These are phyloP conservation scores for Capronia americana DNA, from an alignment of 2,329 filamentous ascomycete genomes.

Conservation along the genomic window DNA sequence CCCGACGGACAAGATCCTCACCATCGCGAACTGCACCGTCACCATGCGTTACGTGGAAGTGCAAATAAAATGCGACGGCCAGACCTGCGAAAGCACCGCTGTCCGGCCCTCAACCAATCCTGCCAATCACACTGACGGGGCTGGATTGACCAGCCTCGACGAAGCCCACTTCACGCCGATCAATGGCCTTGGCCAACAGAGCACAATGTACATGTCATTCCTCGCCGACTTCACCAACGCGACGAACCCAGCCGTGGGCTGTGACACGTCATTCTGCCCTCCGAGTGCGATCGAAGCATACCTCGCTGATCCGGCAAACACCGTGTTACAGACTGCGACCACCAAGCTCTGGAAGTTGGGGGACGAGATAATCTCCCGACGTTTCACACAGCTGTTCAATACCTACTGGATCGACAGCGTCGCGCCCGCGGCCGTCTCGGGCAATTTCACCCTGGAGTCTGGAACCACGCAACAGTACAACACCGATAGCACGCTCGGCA, in stretches of 20 bases:
- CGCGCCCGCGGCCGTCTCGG: constrained; percentile 6
- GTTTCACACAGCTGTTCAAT: constrained; percentile 17
- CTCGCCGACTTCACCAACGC: constrained; percentile 18
- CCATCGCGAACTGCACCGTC: constrained; percentile 8
- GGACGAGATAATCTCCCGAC: constrained; percentile 6
- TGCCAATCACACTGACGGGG: not conserved
- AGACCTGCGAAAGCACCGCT: constrained; percentile 12
- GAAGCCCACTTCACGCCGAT: constrained; percentile 9
- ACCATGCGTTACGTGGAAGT: constrained; percentile 17
- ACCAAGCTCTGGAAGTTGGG: constrained; percentile 18
- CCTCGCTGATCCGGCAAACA: constrained; percentile 14
- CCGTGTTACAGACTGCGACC: constrained; percentile 6
- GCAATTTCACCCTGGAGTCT: constrained; percentile 2
- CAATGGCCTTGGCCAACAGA: constrained; percentile 10
- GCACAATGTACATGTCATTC: constrained; percentile 4
- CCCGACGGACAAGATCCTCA: constrained; percentile 5
- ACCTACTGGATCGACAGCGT: constrained; percentile 21
- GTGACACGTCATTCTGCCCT: constrained; percentile 9
- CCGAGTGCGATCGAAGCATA: constrained; percentile 15
- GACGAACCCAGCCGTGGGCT: constrained; percentile 14
- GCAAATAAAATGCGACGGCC: constrained; percentile 16
- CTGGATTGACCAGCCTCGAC: not conserved
- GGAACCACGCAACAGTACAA: constrained; percentile 2
- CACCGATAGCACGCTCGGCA: constrained; percentile 15
- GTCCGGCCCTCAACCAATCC: constrained; percentile 7